Percentiles rank a stretch among this genome's conserved stretches.
Evolutionary conservation across 1,284 basidiomycete species (phyloP).

Genomic region (Cystobasidium pallidum): DNA sequence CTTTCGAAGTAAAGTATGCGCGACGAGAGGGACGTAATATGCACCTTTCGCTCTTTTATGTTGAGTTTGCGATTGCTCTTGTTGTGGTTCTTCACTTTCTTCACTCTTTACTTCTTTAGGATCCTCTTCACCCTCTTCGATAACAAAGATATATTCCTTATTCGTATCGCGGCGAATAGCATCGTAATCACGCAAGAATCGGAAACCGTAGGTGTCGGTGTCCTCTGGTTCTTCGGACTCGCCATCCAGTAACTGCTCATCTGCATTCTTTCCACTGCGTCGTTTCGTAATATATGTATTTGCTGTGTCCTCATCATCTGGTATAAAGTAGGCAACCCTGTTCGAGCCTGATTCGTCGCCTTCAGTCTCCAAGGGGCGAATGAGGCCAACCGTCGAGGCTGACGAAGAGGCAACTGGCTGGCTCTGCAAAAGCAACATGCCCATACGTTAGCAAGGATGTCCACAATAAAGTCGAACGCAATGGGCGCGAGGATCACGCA

Average conservation of each 20-base stretch:
- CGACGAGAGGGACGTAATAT: slow-evolving; percentile 38
- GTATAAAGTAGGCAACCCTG: slow-evolving; percentile 85
- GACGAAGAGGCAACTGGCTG: slow-evolving; percentile 12
- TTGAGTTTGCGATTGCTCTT: no score
- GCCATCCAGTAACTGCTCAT: slow-evolving; percentile 24
- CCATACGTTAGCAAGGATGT: slow-evolving; percentile 18
- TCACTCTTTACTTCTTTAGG: background rate
- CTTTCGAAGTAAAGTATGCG: slow-evolving; percentile 34
- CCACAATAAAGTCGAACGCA: no score
- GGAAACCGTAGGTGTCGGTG: slow-evolving; percentile 22
- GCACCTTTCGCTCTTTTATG: slow-evolving; percentile 18
- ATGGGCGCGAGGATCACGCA: no score
- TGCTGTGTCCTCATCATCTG: slow-evolving; percentile 73
- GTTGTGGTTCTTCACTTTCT: background rate
- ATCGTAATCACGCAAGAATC: slow-evolving; percentile 44
- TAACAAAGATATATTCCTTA: slow-evolving; percentile 32
- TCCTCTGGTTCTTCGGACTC: slow-evolving; percentile 4
- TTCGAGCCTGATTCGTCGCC: slow-evolving; percentile 82
- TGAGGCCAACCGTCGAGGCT: slow-evolving; percentile 66
- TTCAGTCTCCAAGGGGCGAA: slow-evolving; percentile 76
- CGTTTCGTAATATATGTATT: slow-evolving; percentile 8
- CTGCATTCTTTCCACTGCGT: slow-evolving; percentile 9
- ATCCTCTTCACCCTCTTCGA: slow-evolving; percentile 23
- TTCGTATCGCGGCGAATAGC: slow-evolving; percentile 32
- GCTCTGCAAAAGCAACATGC: slow-evolving; percentile 8